Evolutionary conservation across 148 eudicot species (phyloP).

Genomic region (Vaccinium corymbosum): DNA sequence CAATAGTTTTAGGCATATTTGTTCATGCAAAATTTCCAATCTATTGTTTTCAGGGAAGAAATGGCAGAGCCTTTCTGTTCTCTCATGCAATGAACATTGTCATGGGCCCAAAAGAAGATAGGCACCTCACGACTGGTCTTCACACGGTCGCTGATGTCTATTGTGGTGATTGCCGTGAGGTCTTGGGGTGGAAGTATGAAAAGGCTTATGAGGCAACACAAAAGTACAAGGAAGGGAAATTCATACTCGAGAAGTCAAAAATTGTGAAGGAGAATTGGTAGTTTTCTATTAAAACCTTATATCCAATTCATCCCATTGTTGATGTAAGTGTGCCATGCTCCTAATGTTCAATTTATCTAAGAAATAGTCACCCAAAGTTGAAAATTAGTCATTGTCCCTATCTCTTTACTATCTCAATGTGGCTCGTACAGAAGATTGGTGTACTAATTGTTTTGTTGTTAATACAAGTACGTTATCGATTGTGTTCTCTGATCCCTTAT

Average conservation of each 20-base stretch:
- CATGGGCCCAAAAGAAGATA: conserved; percentile 29
- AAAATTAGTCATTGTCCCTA: conserved; percentile 4
- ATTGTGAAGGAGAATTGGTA: conserved; percentile 26
- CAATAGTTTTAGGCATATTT: neutral
- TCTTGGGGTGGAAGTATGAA: conserved; percentile 36
- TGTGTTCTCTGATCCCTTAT: neutral
- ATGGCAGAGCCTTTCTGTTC: conserved; percentile 35
- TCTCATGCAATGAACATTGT: conserved; percentile 34
- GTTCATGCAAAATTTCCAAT: neutral
- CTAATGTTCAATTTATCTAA: conserved; percentile 6
- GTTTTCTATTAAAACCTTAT: neutral
- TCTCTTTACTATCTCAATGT: neutral
- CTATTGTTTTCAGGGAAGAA: conserved; percentile 21
- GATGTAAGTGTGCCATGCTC: conserved; percentile 2
- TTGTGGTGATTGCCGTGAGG: conserved; percentile 31
- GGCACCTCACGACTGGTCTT: conserved; percentile 32
- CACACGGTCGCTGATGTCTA: conserved; percentile 38
- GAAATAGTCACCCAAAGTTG: neutral
- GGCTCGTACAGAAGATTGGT: neutral
- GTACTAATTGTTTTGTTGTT: neutral
- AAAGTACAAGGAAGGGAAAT: conserved; percentile 36
- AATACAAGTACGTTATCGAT: neutral
- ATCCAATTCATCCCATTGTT: neutral
- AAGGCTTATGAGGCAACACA: conserved; percentile 28
- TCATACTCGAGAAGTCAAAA: conserved; percentile 31